phyloP scores from a whole-genome alignment of 106 monocot species.

The Phalaenopsis aphrodite region DNA sequence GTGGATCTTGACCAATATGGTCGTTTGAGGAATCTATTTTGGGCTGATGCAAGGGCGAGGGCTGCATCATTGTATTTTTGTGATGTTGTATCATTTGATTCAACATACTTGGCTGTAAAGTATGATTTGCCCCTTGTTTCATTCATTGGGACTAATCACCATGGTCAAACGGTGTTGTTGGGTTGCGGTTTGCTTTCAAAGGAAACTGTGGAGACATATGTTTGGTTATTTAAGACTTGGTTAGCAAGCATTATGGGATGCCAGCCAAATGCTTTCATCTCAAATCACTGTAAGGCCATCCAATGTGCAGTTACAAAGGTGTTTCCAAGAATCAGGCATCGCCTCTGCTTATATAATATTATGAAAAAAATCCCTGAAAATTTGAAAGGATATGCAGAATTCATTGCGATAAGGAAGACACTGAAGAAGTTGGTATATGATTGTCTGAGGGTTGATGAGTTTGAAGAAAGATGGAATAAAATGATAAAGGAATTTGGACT shows the following conservation, averaged over 20 bases:
- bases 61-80: conserved; percentile 20
- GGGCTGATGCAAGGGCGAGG: conserved; percentile 30
- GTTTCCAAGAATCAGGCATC: conserved; percentile 16
- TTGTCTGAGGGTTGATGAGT: conserved; percentile 15
- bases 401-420: conserved; percentile 14
- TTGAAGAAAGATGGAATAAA: conserved; percentile 23
- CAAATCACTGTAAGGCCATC: conserved; percentile 21
- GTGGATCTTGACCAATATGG: conserved; percentile 33
- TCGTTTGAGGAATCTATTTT: conserved; percentile 23
- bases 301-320: conserved; percentile 16
- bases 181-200: conserved; percentile 29
- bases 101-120: conserved; percentile 18
- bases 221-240: conserved; percentile 28
- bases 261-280: conserved; percentile 18
- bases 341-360: conserved; percentile 23
- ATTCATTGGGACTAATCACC: conserved; percentile 36
- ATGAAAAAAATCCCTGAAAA: conserved; percentile 29
- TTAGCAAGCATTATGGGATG: conserved; percentile 17
- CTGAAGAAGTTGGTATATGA: conserved; percentile 18
- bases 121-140: conserved; percentile 31
- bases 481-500: conserved; percentile 15
- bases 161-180: conserved; percentile 21
- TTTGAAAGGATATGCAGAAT: conserved; percentile 13
- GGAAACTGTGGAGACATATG: conserved; percentile 18
- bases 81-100: conserved; percentile 30